phyloP scores from a whole-genome alignment of 805 yeast species.

The Saccharomycopsis microspora region DNA sequence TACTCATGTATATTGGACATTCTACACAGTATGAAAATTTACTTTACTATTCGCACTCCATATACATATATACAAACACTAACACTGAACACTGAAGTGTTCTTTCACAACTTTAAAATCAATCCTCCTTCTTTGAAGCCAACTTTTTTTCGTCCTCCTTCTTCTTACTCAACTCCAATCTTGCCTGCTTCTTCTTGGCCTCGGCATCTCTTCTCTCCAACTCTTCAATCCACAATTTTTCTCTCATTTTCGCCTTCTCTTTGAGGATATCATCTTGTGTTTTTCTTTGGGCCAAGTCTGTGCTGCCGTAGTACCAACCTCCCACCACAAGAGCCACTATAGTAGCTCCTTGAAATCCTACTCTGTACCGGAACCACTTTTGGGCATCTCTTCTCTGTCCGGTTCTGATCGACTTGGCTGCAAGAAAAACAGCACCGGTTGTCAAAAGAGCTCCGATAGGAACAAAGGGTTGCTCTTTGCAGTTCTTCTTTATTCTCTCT shows the following conservation, averaged over 20 bases:
- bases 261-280: slow-evolving; percentile 53
- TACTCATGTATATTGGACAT: background rate
- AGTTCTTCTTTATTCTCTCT: slow-evolving; percentile 47
- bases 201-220: slow-evolving; percentile 78
- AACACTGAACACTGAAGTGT: no score
- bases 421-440: slow-evolving; percentile 67
- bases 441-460: slow-evolving; percentile 77
- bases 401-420: slow-evolving; percentile 60
- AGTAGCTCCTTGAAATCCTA: slow-evolving; percentile 76
- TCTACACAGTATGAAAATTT: background rate
- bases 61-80: no score
- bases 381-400: slow-evolving; percentile 75
- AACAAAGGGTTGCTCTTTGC: slow-evolving; percentile 81
- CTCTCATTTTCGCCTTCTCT: slow-evolving; percentile 79
- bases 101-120: no score
- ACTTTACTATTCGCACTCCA: background rate
- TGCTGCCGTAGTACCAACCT: slow-evolving; percentile 49
- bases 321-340: slow-evolving; percentile 76
- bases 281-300: slow-evolving; percentile 25
- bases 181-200: slow-evolving; percentile 51
- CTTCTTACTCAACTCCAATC: slow-evolving; percentile 50
- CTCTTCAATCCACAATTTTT: slow-evolving; percentile 62
- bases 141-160: background rate
- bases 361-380: slow-evolving; percentile 82
- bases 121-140: no score